A percentile compares a stretch with the other conserved stretches of the same genome.
These are phyloP conservation scores for Gelatoporia subvermispora DNA, from an alignment of 768 basidiomycete genomes.

Conservation along the genomic window DNA sequence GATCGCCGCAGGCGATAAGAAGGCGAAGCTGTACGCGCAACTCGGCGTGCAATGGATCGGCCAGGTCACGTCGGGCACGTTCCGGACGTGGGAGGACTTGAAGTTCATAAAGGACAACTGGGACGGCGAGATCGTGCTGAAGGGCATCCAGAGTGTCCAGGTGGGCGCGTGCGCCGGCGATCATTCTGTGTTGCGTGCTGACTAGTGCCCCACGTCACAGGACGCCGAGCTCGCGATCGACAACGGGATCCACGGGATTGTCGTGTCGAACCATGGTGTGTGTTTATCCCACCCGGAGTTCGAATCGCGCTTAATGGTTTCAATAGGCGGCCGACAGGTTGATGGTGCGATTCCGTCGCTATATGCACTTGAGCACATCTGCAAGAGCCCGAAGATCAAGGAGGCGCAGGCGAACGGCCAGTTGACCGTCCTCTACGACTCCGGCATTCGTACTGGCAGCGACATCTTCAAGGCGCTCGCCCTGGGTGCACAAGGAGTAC, in stretches of 20 bases:
- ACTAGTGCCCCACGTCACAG: constrained; percentile 9
- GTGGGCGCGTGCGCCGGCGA: constrained; percentile 28
- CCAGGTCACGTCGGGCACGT: constrained; percentile 59
- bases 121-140: constrained; percentile 73
- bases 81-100: constrained; percentile 67
- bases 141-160: constrained; percentile 66
- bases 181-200: neutral
- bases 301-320: neutral
- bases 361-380: constrained; percentile 65
- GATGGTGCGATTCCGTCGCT: constrained; percentile 77
- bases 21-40: constrained; percentile 32
- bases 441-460: constrained; percentile 76
- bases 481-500: constrained; percentile 77
- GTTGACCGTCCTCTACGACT: constrained; percentile 71
- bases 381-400: constrained; percentile 53
- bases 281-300: constrained; percentile 1
- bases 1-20: constrained; percentile 42
- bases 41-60: constrained; percentile 61
- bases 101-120: constrained; percentile 65
- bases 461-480: constrained; percentile 85
- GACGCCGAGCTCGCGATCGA: constrained; percentile 71
- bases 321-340: constrained; percentile 72
- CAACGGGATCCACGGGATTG: constrained; percentile 61
- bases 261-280: constrained; percentile 79
- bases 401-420: constrained; percentile 55